Evolutionary conservation across 2,329 filamentous ascomycete genomes (phyloP).

Genomic region (Fusarium oxysporum): DNA sequence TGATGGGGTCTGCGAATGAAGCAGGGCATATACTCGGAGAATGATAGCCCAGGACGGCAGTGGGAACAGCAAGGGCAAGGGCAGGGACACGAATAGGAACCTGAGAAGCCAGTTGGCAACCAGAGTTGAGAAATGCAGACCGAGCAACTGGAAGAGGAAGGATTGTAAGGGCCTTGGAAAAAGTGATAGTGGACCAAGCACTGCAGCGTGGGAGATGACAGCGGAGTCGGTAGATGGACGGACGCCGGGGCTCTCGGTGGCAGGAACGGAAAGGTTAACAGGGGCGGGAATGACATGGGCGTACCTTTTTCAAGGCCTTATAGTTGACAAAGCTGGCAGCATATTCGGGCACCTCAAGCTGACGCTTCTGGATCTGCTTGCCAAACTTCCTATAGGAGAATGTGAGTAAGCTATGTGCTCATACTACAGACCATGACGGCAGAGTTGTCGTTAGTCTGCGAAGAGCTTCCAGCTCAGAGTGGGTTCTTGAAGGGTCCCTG

Average conservation of each 20-base stretch:
- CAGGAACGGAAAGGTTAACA: conserved; percentile 35
- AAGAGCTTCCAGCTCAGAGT: conserved; percentile 3
- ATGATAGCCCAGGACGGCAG: conserved; percentile 11
- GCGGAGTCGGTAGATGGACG: conserved; percentile 35
- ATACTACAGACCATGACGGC: background rate
- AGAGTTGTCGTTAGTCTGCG: background rate
- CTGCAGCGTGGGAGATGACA: conserved; percentile 36
- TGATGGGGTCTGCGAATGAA: conserved; percentile 28
- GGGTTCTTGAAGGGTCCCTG: conserved; percentile 9
- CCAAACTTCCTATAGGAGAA: conserved; percentile 88
- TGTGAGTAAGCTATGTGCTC: conserved; percentile 24
- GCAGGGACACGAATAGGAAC: conserved; percentile 7
- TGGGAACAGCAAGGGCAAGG: conserved; percentile 7
- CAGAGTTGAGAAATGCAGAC: conserved; percentile 15
- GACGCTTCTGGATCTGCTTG: conserved; percentile 98
- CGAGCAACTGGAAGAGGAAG: conserved; percentile 9
- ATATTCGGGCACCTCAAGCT: conserved; percentile 99
- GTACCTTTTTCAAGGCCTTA: conserved; percentile 97
- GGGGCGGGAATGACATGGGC: conserved; percentile 40
- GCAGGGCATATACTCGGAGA: conserved; percentile 17
- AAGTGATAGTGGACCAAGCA: conserved; percentile 27
- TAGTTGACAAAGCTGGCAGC: conserved; percentile 99
- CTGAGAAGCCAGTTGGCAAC: conserved; percentile 6
- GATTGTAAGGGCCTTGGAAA: conserved; percentile 16
- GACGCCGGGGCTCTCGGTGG: conserved; percentile 31